Evolutionary conservation across 345 rosid genomes (phyloP).

Genomic region (Litchi chinensis): DNA sequence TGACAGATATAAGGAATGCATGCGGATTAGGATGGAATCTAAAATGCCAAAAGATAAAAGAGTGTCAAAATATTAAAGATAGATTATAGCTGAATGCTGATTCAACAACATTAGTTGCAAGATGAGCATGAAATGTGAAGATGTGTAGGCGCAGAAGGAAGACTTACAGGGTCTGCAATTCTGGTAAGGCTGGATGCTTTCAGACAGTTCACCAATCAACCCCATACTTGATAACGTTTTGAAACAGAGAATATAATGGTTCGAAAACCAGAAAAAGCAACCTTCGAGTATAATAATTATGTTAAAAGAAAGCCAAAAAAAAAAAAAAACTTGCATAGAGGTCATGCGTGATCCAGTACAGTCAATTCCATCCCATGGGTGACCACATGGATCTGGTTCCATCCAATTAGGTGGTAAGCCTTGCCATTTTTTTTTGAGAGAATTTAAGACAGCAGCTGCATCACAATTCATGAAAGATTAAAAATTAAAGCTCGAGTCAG

Average conservation of each 20-base stretch:
- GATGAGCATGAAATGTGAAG: not conserved
- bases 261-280: too few species aligned
- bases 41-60: too few species aligned
- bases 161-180: slow-evolving; percentile 5
- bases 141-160: not conserved
- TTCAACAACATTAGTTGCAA: not conserved
- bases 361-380: slow-evolving; percentile 45
- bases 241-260: not conserved
- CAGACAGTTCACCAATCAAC: not conserved
- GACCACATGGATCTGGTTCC: slow-evolving; percentile 50
- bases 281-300: not conserved
- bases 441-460: too few species aligned
- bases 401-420: slow-evolving; percentile 53
- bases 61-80: too few species aligned
- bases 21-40: too few species aligned
- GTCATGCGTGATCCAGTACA: slow-evolving; percentile 42
- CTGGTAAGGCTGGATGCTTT: not conserved
- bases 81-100: too few species aligned
- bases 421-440: slow-evolving; percentile 35
- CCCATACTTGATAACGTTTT: not conserved
- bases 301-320: too few species aligned
- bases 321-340: slow-evolving; percentile 43
- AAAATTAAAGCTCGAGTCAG: too few species aligned
- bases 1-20: too few species aligned
- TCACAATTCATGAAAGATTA: too few species aligned